These are phyloP conservation scores for Betula pendula DNA, from an alignment of 306 rosid genomes.

Conservation along the genomic window DNA sequence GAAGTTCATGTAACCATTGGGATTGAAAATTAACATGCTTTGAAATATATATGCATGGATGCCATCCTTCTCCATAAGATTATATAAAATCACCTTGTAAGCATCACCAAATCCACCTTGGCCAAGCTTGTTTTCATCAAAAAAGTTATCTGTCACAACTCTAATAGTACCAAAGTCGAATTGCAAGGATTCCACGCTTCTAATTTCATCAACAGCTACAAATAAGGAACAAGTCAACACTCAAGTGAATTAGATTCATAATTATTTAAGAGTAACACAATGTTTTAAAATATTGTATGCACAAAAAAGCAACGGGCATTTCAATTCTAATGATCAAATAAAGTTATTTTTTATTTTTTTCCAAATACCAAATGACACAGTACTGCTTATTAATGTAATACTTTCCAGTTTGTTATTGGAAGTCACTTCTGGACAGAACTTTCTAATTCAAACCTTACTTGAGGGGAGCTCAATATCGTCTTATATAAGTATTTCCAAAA, in stretches of 20 bases:
- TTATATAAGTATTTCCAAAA: not conserved
- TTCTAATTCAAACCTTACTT: no score
- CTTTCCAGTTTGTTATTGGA: not conserved
- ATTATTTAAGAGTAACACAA: not conserved
- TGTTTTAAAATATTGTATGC: not conserved
- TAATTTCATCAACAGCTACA: constrained; percentile 3
- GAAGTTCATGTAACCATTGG: not conserved
- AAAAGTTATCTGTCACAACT: constrained; percentile 33
- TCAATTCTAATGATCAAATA: not conserved
- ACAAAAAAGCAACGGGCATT: no score
- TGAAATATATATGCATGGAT: not conserved
- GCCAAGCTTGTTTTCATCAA: constrained; percentile 40
- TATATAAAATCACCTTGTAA: constrained; percentile 33
- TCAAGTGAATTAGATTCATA: not conserved
- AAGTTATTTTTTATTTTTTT: no score
- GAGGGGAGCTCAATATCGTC: no score
- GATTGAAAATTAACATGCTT: not conserved
- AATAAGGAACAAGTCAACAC: not conserved
- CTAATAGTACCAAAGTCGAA: constrained; percentile 29
- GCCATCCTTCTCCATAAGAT: not conserved
- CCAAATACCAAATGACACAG: no score
- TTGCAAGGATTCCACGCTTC: constrained; percentile 18
- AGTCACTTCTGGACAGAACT: not conserved
- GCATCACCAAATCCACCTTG: constrained; percentile 48
- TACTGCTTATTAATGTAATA: no score